Evolutionary conservation across 139 green algal species (phyloP).

Genomic region (Tetradesmus lagerheimii): DNA sequence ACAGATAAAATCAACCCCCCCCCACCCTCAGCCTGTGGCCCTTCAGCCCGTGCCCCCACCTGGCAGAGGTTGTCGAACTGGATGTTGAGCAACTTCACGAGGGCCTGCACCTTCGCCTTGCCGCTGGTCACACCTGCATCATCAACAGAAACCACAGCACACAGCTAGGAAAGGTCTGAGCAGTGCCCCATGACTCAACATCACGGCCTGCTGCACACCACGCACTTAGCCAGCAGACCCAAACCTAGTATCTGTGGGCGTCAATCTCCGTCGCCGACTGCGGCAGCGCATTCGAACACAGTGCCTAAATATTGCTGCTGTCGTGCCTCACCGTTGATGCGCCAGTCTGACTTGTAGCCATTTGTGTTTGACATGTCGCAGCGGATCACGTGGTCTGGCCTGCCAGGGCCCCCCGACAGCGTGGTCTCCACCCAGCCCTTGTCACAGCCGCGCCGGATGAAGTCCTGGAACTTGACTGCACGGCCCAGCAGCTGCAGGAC

Average conservation of each 20-base stretch:
- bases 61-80: conserved; percentile 99
- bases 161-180: no score
- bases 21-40: no score
- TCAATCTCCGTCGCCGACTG: no score
- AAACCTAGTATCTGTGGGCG: no score
- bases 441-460: conserved; percentile 75
- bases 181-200: no score
- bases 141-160: neutral
- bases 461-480: conserved; percentile 84
- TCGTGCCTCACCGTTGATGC: conserved; percentile 65
- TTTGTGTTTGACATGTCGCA: conserved; percentile 49
- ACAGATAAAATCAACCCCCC: no score
- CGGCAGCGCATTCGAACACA: no score
- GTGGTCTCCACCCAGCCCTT: conserved; percentile 79
- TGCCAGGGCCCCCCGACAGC: conserved; percentile 61
- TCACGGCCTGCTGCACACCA: no score
- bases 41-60: conserved; percentile 45
- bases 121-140: conserved; percentile 52
- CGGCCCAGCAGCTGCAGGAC: conserved; percentile 81
- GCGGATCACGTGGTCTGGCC: conserved; percentile 53
- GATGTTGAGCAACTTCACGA: conserved; percentile 83
- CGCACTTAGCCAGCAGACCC: no score
- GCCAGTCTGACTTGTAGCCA: conserved; percentile 72
- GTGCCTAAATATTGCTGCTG: no score
- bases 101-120: conserved; percentile 70